phyloP scores from a whole-genome alignment of 176 grass and related monocot species.

The Oryza glumipatula region DNA sequence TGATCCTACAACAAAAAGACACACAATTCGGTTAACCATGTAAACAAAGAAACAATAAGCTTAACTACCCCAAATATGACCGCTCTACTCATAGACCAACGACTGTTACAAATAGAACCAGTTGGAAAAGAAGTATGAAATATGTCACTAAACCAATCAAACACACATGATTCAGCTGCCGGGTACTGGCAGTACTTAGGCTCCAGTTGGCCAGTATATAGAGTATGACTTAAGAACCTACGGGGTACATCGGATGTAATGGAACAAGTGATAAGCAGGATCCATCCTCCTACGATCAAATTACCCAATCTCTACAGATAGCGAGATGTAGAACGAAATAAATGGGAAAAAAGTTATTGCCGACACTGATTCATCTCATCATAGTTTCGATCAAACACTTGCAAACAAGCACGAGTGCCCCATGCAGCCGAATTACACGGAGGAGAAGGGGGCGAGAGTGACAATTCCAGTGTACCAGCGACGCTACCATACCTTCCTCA shows the following conservation, averaged over 20 bases:
- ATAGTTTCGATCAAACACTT: not conserved
- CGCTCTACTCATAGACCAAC: not conserved
- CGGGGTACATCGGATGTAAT: not conserved
- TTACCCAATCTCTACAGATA: not conserved
- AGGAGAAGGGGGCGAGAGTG: not conserved
- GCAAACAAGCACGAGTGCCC: not conserved
- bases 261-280: not conserved
- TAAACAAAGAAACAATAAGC: not conserved
- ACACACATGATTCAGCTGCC: constrained; percentile 7
- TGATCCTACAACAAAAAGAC: constrained; percentile 46
- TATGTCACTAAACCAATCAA: constrained; percentile 2
- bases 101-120: not conserved
- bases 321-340: not conserved
- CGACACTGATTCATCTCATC: not conserved
- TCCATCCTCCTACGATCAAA: not conserved
- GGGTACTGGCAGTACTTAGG: not conserved
- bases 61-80: not conserved
- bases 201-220: not conserved
- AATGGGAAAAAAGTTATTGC: not conserved
- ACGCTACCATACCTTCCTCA: constrained; percentile 61
- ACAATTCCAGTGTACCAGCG: not conserved
- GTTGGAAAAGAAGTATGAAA: not conserved
- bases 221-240: not conserved
- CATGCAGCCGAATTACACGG: not conserved
- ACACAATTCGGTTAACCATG: not conserved